phyloP scores from a whole-genome alignment of 345 rosid genomes.

The Litchi chinensis region DNA sequence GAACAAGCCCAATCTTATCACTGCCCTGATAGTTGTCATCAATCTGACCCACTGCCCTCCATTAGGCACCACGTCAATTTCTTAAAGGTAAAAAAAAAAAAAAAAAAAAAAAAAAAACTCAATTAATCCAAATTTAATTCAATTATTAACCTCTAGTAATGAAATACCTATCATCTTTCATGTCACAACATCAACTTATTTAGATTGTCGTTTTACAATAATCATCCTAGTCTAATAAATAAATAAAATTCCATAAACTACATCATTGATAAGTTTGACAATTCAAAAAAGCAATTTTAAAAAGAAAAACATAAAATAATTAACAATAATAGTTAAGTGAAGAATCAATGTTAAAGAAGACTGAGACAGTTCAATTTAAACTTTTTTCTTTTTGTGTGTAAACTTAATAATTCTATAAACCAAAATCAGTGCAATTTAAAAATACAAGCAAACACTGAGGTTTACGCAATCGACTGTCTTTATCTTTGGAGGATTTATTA shows the following conservation, averaged over 20 bases:
- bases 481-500: not conserved
- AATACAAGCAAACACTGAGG: not conserved
- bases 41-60: conserved; percentile 4
- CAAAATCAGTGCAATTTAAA: not conserved
- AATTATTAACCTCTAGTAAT: not conserved
- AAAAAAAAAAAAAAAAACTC: not conserved
- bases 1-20: conserved; percentile 10
- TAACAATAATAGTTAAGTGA: not conserved
- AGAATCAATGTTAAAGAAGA: not conserved
- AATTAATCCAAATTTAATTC: not conserved
- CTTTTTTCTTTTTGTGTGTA: not conserved
- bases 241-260: not conserved
- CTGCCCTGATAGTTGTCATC: conserved; percentile 8
- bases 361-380: conserved; percentile 1
- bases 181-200: not conserved
- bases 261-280: not conserved
- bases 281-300: not conserved
- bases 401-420: not conserved
- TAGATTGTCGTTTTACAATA: not conserved
- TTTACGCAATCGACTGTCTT: conserved; percentile 1
- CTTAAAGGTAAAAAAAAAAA: not conserved
- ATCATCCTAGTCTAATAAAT: not conserved
- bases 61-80: conserved; percentile 12
- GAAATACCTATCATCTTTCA: not conserved
- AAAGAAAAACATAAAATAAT: not conserved